These are phyloP conservation scores for Strigomonas galati DNA, from an alignment of 208 protist species.

Conservation along the genomic window DNA sequence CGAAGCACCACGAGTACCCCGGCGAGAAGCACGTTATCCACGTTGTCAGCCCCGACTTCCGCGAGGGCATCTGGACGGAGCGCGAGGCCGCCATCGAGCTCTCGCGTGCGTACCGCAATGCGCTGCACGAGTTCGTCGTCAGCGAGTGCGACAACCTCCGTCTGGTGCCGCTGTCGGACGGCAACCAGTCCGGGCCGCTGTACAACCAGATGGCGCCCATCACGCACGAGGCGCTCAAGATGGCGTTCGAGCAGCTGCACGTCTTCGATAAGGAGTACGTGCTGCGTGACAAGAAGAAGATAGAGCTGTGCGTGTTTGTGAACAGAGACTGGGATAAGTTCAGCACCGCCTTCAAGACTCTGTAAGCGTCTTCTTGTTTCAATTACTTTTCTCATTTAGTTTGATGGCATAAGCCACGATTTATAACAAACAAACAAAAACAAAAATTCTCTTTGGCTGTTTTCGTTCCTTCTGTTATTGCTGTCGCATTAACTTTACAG, in stretches of 20 bases:
- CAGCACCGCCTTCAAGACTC: conserved; percentile 64
- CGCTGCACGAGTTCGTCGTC: conserved; percentile 81
- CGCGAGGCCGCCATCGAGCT: conserved; percentile 75
- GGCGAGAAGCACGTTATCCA: conserved; percentile 74
- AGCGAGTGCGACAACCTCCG: conserved; percentile 72
- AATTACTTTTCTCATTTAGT: conserved; percentile 4
- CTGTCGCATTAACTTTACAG: too few species aligned
- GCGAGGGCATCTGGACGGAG: conserved; percentile 78
- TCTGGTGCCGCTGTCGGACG: conserved; percentile 71
- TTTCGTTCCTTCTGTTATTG: too few species aligned
- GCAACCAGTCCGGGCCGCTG: conserved; percentile 49
- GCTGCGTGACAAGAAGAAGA: conserved; percentile 54
- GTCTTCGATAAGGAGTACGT: conserved; percentile 77
- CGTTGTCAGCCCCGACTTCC: conserved; percentile 78
- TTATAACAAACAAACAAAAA: not conserved
- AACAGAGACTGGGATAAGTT: conserved; percentile 87
- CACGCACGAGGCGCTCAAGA: conserved; percentile 61
- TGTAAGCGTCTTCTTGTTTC: conserved; percentile 1
- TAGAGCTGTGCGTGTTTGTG: conserved; percentile 88
- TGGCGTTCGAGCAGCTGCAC: conserved; percentile 83
- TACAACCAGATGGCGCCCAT: conserved; percentile 76
- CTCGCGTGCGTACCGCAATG: conserved; percentile 80
- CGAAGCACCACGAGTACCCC: conserved; percentile 69
- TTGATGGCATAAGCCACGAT: too few species aligned
- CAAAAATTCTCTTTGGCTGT: too few species aligned